These are phyloP conservation scores for Pleurotus giganteus DNA, from an alignment of 768 basidiomycete genomes.

Conservation along the genomic window DNA sequence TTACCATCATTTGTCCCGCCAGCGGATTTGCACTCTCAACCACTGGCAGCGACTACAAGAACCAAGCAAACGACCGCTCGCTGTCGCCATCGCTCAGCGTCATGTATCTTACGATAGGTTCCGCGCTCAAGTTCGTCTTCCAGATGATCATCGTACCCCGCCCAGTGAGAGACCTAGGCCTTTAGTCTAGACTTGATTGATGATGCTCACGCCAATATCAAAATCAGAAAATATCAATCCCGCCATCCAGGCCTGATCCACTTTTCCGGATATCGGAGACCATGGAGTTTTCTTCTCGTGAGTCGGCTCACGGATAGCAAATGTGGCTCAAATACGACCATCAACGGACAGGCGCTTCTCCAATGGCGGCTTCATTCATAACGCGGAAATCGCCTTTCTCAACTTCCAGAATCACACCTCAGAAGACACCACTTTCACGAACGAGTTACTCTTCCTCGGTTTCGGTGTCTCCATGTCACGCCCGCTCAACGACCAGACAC, in stretches of 20 bases:
- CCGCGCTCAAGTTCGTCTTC: not conserved
- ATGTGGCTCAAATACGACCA: not conserved
- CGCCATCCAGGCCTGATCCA: not conserved
- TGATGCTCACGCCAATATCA: not conserved
- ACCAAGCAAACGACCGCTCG: not conserved
- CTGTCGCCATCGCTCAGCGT: not conserved
- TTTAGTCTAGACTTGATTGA: not conserved
- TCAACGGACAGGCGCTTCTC: not conserved
- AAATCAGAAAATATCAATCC: not conserved
- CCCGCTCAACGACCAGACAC: not conserved
- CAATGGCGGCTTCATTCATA: not conserved
- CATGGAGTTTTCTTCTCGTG: not conserved
- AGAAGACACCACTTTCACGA: not conserved
- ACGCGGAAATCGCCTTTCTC: not conserved
- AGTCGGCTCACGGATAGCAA: not conserved
- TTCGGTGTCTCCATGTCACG: not conserved
- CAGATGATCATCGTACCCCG: constrained; percentile 7
- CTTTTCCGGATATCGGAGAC: not conserved
- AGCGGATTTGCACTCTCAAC: no score
- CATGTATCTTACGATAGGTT: not conserved
- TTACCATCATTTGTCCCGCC: no score
- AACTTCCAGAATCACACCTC: not conserved
- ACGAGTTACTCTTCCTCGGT: not conserved
- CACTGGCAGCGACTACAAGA: not conserved
- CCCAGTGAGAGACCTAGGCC: not conserved